These are phyloP conservation scores for Volvariella surrecta DNA, from an alignment of 1,284 basidiomycete genomes.

Conservation along the genomic window DNA sequence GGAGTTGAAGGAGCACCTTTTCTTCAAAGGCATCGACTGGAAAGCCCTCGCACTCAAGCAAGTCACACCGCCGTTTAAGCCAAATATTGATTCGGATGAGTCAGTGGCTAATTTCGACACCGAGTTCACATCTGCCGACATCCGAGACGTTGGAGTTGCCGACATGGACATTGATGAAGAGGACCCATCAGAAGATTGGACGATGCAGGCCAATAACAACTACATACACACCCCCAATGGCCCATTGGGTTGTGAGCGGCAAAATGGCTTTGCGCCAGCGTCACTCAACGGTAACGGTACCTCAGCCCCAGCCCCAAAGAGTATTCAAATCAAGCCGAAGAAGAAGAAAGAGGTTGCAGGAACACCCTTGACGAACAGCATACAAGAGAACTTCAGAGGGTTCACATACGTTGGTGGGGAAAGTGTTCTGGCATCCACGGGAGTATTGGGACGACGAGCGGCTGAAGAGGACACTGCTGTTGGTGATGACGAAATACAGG, in stretches of 20 bases:
- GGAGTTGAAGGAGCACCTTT: slow-evolving; percentile 94
- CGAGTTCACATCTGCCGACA: slow-evolving; percentile 89
- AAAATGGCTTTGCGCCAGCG: slow-evolving; percentile 11
- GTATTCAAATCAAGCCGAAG: slow-evolving; percentile 50
- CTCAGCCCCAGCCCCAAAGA: slow-evolving; percentile 10
- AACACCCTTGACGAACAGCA: slow-evolving; percentile 75
- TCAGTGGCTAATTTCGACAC: slow-evolving; percentile 97
- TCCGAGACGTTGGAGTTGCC: slow-evolving; percentile 63
- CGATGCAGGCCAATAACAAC: slow-evolving; percentile 29
- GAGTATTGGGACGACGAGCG: slow-evolving; percentile 16
- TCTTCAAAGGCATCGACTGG: slow-evolving; percentile 94
- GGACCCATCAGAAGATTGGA: slow-evolving; percentile 70
- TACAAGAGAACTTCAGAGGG: slow-evolving; percentile 91
- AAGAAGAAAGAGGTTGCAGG: slow-evolving; percentile 40
- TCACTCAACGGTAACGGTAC: slow-evolving; percentile 9
- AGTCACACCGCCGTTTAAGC: slow-evolving; percentile 96
- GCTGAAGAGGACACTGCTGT: slow-evolving; percentile 32
- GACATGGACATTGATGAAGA: slow-evolving; percentile 55
- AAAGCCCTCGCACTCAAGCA: slow-evolving; percentile 80
- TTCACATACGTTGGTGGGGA: slow-evolving; percentile 88
- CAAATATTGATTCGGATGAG: slow-evolving; percentile 96
- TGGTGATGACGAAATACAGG: slow-evolving; percentile 35
- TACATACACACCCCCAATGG: slow-evolving; percentile 60
- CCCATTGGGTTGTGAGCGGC: slow-evolving; percentile 57
- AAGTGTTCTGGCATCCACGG: slow-evolving; percentile 32